These are phyloP conservation scores for Fusarium sp. DNA, from an alignment of 2,329 filamentous ascomycete species.

Conservation along the genomic window DNA sequence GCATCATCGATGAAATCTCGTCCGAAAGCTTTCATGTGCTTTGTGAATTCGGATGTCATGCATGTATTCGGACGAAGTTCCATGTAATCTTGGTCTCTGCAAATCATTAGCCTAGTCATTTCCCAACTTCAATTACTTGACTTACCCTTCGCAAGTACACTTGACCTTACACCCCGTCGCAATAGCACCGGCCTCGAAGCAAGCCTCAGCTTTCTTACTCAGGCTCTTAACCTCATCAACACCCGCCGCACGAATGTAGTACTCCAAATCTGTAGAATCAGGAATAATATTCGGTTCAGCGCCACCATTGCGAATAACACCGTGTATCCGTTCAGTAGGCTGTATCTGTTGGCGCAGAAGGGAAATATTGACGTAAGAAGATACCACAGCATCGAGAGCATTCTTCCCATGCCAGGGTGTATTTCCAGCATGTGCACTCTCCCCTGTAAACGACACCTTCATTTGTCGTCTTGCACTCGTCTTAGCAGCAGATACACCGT, in stretches of 20 bases:
- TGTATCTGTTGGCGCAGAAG: slow-evolving; percentile 67
- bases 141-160: slow-evolving; percentile 45
- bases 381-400: slow-evolving; percentile 67
- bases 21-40: slow-evolving; percentile 38
- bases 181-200: slow-evolving; percentile 54
- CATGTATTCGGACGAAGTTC: slow-evolving; percentile 34
- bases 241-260: slow-evolving; percentile 44
- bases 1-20: slow-evolving; percentile 19
- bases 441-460: slow-evolving; percentile 64
- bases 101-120: too few species aligned
- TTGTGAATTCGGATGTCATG: slow-evolving; percentile 28
- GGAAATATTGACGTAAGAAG: slow-evolving; percentile 60
- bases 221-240: slow-evolving; percentile 52
- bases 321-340: slow-evolving; percentile 62
- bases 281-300: slow-evolving; percentile 68
- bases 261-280: slow-evolving; percentile 56
- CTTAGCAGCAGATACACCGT: slow-evolving; percentile 55
- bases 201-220: slow-evolving; percentile 51
- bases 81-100: slow-evolving; percentile 38
- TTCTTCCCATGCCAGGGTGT: slow-evolving; percentile 70
- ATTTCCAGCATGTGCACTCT: slow-evolving; percentile 66
- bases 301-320: slow-evolving; percentile 65
- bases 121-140: too few species aligned
- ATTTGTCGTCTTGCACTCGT: slow-evolving; percentile 63
- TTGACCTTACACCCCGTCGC: slow-evolving; percentile 61